Conservation (phyloP, 345 rosid species). For the Excoecaria agallocha region DNA sequence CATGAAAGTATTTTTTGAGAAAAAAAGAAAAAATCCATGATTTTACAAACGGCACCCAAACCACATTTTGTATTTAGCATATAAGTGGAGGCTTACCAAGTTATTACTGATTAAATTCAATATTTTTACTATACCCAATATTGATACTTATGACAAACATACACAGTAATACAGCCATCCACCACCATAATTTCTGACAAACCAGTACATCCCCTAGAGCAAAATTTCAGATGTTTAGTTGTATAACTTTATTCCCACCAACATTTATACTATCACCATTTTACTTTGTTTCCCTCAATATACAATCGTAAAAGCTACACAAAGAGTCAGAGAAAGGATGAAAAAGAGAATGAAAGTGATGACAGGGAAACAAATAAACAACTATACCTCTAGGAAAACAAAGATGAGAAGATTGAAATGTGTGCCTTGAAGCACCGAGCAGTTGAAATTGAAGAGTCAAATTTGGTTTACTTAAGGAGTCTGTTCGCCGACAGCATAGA, state of each 20-base stretch:
- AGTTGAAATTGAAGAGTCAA: neutral
- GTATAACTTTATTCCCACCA: neutral
- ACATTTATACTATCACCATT: neutral
- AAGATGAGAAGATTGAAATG: constrained; percentile 4
- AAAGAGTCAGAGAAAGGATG: neutral
- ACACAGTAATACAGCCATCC: neutral
- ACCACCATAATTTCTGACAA: neutral
- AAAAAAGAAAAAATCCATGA: too few species aligned
- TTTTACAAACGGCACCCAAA: too few species aligned
- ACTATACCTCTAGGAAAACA: constrained; percentile 3
- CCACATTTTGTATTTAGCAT: too few species aligned
- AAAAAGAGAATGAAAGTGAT: neutral
- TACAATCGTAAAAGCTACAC: neutral
- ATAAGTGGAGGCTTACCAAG: too few species aligned
- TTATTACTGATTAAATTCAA: too few species aligned
- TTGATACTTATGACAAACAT: neutral
- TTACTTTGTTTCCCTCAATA: neutral
- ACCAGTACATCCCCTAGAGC: neutral
- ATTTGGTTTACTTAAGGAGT: neutral
- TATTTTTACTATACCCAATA: too few species aligned
- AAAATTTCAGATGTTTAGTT: neutral
- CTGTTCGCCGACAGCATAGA: constrained; percentile 16
- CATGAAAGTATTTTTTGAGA: too few species aligned
- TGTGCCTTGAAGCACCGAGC: neutral
- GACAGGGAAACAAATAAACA: neutral